Evolutionary conservation across 768 basidiomycete species (phyloP).

Genomic region (Boletus pseudo-olivaceus): DNA sequence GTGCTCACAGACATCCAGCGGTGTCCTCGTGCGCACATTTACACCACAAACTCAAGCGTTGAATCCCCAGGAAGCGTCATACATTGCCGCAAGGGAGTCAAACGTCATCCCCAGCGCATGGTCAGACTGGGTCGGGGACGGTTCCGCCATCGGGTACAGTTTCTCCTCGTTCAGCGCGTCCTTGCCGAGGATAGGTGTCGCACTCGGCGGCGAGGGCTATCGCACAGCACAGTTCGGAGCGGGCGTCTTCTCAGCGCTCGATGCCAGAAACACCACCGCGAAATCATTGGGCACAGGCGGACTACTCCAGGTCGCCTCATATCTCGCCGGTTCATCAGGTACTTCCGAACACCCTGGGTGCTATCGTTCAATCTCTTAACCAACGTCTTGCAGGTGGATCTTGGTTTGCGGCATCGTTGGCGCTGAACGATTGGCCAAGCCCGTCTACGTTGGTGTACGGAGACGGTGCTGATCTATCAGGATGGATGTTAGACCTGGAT

Average conservation of each 20-base stretch:
- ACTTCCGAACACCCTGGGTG: slow-evolving; percentile 4
- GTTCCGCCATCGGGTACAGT: slow-evolving; percentile 50
- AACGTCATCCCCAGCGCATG: slow-evolving; percentile 47
- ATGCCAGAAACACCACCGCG: slow-evolving; percentile 57
- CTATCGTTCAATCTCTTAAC: background rate
- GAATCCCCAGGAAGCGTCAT: slow-evolving; percentile 46
- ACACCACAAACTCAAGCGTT: slow-evolving; percentile 49
- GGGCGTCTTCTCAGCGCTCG: slow-evolving; percentile 53
- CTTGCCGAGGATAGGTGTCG: slow-evolving; percentile 57
- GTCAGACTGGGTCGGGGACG: slow-evolving; percentile 58
- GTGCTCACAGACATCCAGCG: slow-evolving; percentile 46
- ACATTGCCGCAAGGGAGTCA: slow-evolving; percentile 42
- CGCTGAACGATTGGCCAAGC: slow-evolving; percentile 61
- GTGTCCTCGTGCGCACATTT: slow-evolving; percentile 47
- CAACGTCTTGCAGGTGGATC: slow-evolving; percentile 47
- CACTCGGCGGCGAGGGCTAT: slow-evolving; percentile 68
- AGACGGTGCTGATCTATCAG: slow-evolving; percentile 40
- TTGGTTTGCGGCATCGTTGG: slow-evolving; percentile 62
- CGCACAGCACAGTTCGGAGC: slow-evolving; percentile 67
- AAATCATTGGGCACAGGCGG: slow-evolving; percentile 62
- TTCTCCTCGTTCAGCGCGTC: slow-evolving; percentile 38
- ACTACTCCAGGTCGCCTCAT: slow-evolving; percentile 66
- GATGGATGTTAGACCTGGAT: slow-evolving; percentile 57
- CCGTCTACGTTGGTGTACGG: slow-evolving; percentile 60
- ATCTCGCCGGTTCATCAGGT: slow-evolving; percentile 68